Percentiles rank a stretch among this genome's conserved stretches.
Evolutionary conservation across 345 rosid species (phyloP).

Genomic region (Citrus medica): DNA sequence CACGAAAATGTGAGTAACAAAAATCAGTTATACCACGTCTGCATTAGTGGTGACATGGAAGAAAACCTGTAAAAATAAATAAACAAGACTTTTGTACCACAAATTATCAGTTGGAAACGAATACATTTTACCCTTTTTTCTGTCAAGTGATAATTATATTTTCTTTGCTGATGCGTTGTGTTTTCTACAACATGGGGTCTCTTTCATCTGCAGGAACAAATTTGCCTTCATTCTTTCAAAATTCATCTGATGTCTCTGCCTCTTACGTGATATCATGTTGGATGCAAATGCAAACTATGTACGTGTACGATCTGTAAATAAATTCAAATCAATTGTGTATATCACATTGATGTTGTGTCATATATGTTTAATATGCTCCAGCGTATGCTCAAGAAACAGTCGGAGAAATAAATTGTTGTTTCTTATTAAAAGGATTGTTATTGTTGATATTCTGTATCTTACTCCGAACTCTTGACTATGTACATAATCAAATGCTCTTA

Average conservation of each 20-base stretch:
- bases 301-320: slow-evolving; percentile 2
- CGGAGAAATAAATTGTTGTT: not conserved
- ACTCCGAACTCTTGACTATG: not conserved
- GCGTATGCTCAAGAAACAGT: slow-evolving; percentile 1
- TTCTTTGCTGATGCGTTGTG: slow-evolving; percentile 13
- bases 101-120: not conserved
- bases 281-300: slow-evolving; percentile 1
- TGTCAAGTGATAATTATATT: not conserved
- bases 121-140: not conserved
- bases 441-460: not conserved
- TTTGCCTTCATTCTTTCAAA: slow-evolving; percentile 12
- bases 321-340: not conserved
- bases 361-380: slow-evolving; percentile 1
- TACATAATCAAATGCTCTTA: not conserved
- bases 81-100: not conserved
- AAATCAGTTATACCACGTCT: not conserved
- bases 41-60: not conserved
- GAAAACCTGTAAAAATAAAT: not conserved
- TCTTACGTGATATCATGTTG: not conserved
- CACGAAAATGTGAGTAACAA: slow-evolving; percentile 48
- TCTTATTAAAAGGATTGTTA: not conserved
- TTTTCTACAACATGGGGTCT: not conserved
- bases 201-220: slow-evolving; percentile 26
- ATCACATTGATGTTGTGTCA: not conserved
- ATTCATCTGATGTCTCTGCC: not conserved